Evolutionary conservation across 768 basidiomycete genomes (phyloP), one percentile per base, ranked within the genome.

Genomic region (Lactarius deliciosus): DNA sequence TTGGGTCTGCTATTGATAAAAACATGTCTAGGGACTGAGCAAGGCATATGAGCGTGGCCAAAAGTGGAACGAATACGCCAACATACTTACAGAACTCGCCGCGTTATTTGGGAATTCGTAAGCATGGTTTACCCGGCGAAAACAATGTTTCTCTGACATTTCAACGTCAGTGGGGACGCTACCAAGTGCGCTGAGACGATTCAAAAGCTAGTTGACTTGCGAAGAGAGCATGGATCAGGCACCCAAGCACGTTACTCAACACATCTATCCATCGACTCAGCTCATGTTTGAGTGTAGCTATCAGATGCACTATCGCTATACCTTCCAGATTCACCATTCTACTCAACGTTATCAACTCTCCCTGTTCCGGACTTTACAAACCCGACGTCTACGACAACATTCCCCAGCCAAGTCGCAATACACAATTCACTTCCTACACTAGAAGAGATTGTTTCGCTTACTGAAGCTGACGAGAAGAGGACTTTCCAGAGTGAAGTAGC

Each of bases 161-260:
- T 30, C 28, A 6, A 55, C 61, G 28, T 60, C 13, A 69, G 65
- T 25, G 63, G 45, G 18, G 95, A 98, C 73, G 83, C 82, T 0
- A 78, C 79, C 6, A 96, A 92, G 77, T 91, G 89, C 66, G 94
- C 91, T 2, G 91, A 94, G 74, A 79, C 81, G 1, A 74, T 96
- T 54, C 93, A 97, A 73, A 93, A 88, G 71, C 76, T 92, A 36
- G 77, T 98, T 18, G 82, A 86, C 5, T 74, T 87, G 2, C 83
- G 84, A 40, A 81, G 85, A 56, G 78, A 83, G 56, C 80, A 86
- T 66, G 92, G 91, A 6, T 83, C 84, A 5, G 79, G 80, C 32
- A 73, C 78, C 65, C 82, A 93, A 77, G 91, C 87, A 72, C 45
- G 75, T 68, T 20, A 20, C 28, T 10, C 18, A 11, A 30, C 8